These are phyloP conservation scores for Trichophyton rubrum DNA, from an alignment of 2,329 filamentous ascomycete species.

Conservation along the genomic window DNA sequence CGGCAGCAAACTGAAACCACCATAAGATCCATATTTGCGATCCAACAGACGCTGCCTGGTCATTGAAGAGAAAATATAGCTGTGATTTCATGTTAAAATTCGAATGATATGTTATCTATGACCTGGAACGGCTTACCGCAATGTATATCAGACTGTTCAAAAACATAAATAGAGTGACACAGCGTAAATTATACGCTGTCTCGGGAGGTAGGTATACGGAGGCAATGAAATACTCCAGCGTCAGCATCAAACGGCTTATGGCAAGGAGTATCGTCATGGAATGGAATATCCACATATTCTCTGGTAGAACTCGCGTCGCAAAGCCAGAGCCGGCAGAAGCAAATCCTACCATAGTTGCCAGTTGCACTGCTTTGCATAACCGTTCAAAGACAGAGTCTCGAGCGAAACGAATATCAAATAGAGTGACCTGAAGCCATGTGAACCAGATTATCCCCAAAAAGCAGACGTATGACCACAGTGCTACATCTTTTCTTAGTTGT, in stretches of 20 bases:
- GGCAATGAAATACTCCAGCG: conserved; percentile 41
- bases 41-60: conserved; percentile 13
- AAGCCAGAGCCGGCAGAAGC: conserved; percentile 45
- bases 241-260: conserved; percentile 42
- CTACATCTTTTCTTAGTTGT: conserved; percentile 14
- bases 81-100: conserved; percentile 9
- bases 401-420: conserved; percentile 55
- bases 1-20: conserved; percentile 44
- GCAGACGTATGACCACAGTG: conserved; percentile 37
- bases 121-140: neutral
- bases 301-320: conserved; percentile 21
- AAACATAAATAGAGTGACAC: neutral
- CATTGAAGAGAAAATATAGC: conserved; percentile 26
- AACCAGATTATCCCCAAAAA: conserved; percentile 52
- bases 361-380: conserved; percentile 45
- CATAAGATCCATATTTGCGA: conserved; percentile 36
- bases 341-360: conserved; percentile 54
- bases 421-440: conserved; percentile 52
- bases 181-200: neutral
- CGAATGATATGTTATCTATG: neutral
- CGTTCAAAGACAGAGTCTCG: conserved; percentile 54
- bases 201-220: conserved; percentile 14
- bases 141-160: neutral
- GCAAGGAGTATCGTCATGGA: conserved; percentile 35
- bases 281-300: conserved; percentile 35